Evolutionary conservation across 2,329 filamentous ascomycete species (phyloP), one percentile per base, ranked within the genome.

Genomic region (Diaporthe citri): DNA sequence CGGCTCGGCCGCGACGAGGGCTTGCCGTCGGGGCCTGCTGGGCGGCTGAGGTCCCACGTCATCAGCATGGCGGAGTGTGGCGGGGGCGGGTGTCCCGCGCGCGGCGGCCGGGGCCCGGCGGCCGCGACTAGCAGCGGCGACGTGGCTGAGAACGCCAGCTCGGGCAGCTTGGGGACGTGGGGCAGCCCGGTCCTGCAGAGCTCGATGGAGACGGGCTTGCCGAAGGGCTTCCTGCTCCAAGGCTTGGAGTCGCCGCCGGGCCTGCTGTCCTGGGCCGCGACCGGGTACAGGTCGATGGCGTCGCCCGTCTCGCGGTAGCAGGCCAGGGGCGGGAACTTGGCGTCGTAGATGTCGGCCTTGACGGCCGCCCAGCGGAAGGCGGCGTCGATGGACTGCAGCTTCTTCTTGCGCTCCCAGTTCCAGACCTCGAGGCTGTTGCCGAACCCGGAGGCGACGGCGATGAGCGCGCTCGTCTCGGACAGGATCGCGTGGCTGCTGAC

Each of bases 401-500:
- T 82, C 78, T 85, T 85, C 76, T 80, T 84, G 72, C 79, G 80
- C 6, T 79, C 77, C 84, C 84, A 86, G 74, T 85, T 81, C 81
- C 82, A 85, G 48, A 86, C 81, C 64, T 85, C 83, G 36, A 86
- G 78, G 4, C 80, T 79, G 66, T 83, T 80, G 43, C 84, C 84
- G 71, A 86, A 86, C 5, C 82, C 81, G 2, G 83, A 80, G 15
- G 84, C 81, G 39, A 85, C 80, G 39, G 83, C 84, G 25, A 85
- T 79, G 28, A 85, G 77, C 46, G 78, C 82, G 17, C 80, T 80
- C 0, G 83, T 76, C 76, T 85, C 84, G 0, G 84, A 85, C 10
- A 86, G 79, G 74, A 86, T 84, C 28, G 83, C 81, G 73, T 86
- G 84, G 77, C 84, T 85, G 74, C 83, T 83, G n/a, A 86, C 83